Evolutionary conservation across 768 basidiomycete species (phyloP), one percentile per base, ranked within the genome.

Genomic region (Neoboletus brunneissimus): DNA sequence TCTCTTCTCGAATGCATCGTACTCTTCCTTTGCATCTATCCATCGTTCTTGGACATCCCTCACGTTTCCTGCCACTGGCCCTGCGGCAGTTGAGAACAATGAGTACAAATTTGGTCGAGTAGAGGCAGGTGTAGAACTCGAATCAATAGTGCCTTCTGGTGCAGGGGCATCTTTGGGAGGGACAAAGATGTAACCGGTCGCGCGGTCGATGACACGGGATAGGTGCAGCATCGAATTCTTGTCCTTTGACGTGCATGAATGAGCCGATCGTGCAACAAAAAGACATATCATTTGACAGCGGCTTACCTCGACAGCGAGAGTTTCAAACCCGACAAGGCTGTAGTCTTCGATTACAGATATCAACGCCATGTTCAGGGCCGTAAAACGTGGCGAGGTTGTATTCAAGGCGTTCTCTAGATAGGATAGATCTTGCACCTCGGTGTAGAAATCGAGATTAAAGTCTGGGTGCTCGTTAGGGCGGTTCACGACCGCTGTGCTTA

Each of bases 381-480:
- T 75, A 64, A 85, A 97, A 38, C 86, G 85, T 1, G 87, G 84
- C 0, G 88, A 81, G 1, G 83, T 68, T 0, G 84, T 77, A 18
- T 81, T 78, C 16, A 98, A 82, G 0, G 84, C 75, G 59, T 87
- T 87, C 61, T 91, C 84, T 22, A 99, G 83, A 70, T 98, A 88
- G 1, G 88, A 87, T 0, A 99, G 79, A 67, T 99, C 96, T 72
- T 97, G 94, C 0, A 97, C 97, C 73, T 99, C 94, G 41, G 97
- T 98, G 72, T 98, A 98, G 71, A 91, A 99, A 61, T 94, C 91
- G 29, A 99, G 86, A 66, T 96, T 97, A 78, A 99, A 98, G 43
- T 96, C 96, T 97, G 63, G 37, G 8, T 27, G 6, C 29, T 32
- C 20, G 25, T 70, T 13, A 56, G 50, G 10, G 22, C 13, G 10